Percentiles rank a stretch among this genome's conserved stretches.
Conservation (phyloP, 495 filamentous ascomycete species). For the Cercophora newfieldiana region DNA sequence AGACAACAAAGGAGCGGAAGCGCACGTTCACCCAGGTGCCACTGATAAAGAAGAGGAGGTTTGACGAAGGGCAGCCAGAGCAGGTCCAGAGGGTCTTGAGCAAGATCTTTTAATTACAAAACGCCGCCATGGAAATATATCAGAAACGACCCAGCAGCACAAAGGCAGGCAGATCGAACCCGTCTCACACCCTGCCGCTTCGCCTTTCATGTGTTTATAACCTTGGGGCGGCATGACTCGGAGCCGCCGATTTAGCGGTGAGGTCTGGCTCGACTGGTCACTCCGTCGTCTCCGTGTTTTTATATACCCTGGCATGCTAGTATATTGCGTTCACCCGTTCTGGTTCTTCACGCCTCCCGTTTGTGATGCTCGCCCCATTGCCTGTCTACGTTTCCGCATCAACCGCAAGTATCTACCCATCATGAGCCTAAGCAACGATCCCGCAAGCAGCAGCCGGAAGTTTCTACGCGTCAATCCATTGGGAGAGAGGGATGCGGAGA, state of each 20-base stretch:
- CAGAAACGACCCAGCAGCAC: neutral
- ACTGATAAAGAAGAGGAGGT: slow-evolving; percentile 48
- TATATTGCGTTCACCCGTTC: neutral
- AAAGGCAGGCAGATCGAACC: slow-evolving; percentile 6
- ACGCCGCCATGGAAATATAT: neutral
- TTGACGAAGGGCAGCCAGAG: slow-evolving; percentile 56
- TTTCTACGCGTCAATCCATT: too few relatives aligned
- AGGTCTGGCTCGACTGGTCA: neutral
- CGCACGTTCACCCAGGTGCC: slow-evolving; percentile 75
- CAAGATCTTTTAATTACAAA: slow-evolving; percentile 66
- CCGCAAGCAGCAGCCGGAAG: neutral
- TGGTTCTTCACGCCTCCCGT: neutral
- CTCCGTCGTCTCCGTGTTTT: neutral
- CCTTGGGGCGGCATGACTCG: neutral
- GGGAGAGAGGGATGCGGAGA: too few relatives aligned
- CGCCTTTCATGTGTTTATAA: neutral
- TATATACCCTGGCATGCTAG: neutral
- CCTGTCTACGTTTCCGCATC: neutral
- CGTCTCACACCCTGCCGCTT: neutral
- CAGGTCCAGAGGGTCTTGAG: slow-evolving; percentile 76
- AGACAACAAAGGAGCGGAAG: slow-evolving; percentile 32
- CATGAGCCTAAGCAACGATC: neutral
- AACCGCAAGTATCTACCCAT: neutral
- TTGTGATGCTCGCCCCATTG: neutral
- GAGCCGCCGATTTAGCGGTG: neutral